Base-by-base conservation (phyloP, 805 yeast species). In the Sungouiozyma ichnusensis region DNA sequence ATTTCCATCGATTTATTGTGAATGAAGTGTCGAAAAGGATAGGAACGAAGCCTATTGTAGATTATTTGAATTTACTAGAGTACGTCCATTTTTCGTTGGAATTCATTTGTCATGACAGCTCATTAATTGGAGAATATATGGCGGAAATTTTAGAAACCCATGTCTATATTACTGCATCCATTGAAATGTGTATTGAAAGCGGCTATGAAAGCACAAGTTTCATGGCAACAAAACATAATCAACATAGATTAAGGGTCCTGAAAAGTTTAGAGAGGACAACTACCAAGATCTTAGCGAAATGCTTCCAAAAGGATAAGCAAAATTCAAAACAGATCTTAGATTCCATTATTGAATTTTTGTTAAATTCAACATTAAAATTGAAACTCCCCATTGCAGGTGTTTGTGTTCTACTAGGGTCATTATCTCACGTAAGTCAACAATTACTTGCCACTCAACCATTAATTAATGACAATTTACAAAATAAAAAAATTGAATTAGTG, bases 11-110 rank as follows among this genome's bases (percentile, higher is more conserved):
- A 29, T 74, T 66, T 50, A 64, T 77, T 35, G 42, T 57, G 17
- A 55, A 56, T 9, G 49, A 58, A 16, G 53, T 55, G 6, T 53
- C 69, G 5, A 46, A 52, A 2, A 54, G 50, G 16, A 59, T 62
- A 2, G 62, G 59, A 24, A 51, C 69, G n/a, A 65, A 72, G 44
- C 82, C 90, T 1, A 56, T 72, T 4, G 64, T 74, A 2, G 85
- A 77, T 57, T 64, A 78, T 45, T 55, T 77, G 48, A 70, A 79
- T 20, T 58, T 82, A 19, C 62, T 82, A 34, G 67, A 68, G 15
- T 82, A 88, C 87, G 60, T 68, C 37, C 67, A 69, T 39, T 55
- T 57, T 38, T 52, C 74, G 57, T 36, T 64, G 3, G 50, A 47
- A 19, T 46, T 57, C 35, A 15, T 43, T 39, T 43, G 52, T 16